Conservation (phyloP, 2,329 filamentous ascomycete genomes). For the Aschersonia sp. region DNA sequence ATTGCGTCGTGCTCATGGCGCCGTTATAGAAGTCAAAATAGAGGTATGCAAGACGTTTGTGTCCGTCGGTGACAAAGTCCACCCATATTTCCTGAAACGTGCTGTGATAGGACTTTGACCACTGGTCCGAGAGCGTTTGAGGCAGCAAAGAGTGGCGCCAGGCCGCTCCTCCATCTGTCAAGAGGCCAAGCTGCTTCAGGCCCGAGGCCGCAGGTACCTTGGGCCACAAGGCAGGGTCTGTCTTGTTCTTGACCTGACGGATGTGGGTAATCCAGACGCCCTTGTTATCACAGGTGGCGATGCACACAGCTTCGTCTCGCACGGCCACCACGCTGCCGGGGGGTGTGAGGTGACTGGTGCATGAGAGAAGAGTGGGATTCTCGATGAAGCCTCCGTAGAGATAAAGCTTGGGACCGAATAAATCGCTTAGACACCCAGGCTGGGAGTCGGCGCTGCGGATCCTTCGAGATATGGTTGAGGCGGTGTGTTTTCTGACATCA, state of each 20-base stretch:
- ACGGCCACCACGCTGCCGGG: slow-evolving; percentile 17
- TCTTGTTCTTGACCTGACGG: slow-evolving; percentile 20
- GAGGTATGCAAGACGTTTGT: slow-evolving; percentile 18
- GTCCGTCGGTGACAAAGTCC: slow-evolving; percentile 14
- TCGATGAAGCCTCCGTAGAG: slow-evolving; percentile 26
- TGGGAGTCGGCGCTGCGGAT: slow-evolving; percentile 26
- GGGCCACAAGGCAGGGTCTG: slow-evolving; percentile 22
- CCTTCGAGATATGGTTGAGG: slow-evolving; percentile 23
- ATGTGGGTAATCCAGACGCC: slow-evolving; percentile 27
- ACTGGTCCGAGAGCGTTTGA: slow-evolving; percentile 10
- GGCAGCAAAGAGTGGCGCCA: slow-evolving; percentile 4
- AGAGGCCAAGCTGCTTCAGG: slow-evolving; percentile 17
- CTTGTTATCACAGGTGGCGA: slow-evolving; percentile 21
- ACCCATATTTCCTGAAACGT: slow-evolving; percentile 26
- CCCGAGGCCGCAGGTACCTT: slow-evolving; percentile 22
- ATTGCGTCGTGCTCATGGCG: slow-evolving; percentile 25
- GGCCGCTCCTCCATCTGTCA: slow-evolving; percentile 9
- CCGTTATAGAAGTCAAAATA: slow-evolving; percentile 29
- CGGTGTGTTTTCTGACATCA: slow-evolving; percentile 16
- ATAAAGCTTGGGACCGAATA: slow-evolving; percentile 21
- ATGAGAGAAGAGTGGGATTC: slow-evolving; percentile 7
- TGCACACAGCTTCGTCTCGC: slow-evolving; percentile 20
- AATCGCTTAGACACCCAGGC: slow-evolving; percentile 21
- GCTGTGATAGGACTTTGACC: slow-evolving; percentile 11
- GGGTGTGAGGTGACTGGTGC: not conserved